A percentile compares a stretch with the other conserved stretches of the same genome.
These are phyloP conservation scores for Kurtzmaniella cleridarum DNA, from an alignment of 805 yeast species.

Conservation along the genomic window DNA sequence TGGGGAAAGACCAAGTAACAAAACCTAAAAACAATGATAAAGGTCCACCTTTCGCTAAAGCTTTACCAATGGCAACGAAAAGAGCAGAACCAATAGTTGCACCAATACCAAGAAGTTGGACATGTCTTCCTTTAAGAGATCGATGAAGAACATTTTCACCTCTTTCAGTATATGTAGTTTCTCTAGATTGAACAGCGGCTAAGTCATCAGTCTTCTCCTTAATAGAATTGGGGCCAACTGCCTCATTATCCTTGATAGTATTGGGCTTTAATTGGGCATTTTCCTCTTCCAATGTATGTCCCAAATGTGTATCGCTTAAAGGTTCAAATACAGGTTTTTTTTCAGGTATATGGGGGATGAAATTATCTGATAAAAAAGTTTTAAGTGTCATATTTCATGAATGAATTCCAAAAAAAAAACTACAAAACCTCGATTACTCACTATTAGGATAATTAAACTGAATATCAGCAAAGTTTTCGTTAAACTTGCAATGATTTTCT, in stretches of 20 bases:
- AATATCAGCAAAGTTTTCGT: not conserved
- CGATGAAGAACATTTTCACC: slow-evolving; percentile 26
- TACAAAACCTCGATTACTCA: too few relatives aligned
- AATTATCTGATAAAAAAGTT: slow-evolving; percentile 9
- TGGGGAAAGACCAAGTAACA: slow-evolving; percentile 63
- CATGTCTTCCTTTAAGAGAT: slow-evolving; percentile 60
- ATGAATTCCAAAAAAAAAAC: too few relatives aligned
- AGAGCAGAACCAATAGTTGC: slow-evolving; percentile 81
- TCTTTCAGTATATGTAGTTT: not conserved
- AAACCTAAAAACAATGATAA: slow-evolving; percentile 62
- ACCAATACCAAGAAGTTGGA: slow-evolving; percentile 73
- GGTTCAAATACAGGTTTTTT: not conserved
- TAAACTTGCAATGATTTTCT: not conserved
- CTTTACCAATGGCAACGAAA: slow-evolving; percentile 67
- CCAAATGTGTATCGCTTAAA: not conserved
- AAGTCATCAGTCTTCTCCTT: not conserved
- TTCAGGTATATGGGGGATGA: slow-evolving; percentile 10
- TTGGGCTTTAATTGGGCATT: not conserved
- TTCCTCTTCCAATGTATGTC: not conserved
- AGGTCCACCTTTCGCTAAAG: slow-evolving; percentile 64
- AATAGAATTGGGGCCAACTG: not conserved
- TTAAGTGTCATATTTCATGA: not conserved
- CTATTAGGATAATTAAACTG: not conserved
- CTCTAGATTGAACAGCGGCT: not conserved
- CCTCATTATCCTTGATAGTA: too few relatives aligned